Evolutionary conservation across 1,284 basidiomycete genomes (phyloP), one percentile per base, ranked within the genome.

Genomic region (Cystobasidiaceae sp.): DNA sequence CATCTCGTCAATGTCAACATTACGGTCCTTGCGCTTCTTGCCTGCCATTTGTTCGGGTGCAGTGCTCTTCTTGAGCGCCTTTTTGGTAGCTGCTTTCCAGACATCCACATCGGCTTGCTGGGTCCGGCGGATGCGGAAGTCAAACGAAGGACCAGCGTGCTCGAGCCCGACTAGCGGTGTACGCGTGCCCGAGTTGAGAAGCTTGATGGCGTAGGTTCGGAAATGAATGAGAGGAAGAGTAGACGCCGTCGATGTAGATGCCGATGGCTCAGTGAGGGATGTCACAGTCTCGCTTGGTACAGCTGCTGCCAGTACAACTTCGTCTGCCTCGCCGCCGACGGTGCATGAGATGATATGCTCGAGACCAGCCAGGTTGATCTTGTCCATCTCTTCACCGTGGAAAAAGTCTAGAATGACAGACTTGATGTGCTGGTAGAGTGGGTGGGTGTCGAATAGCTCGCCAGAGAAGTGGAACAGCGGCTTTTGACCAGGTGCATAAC

Each of bases 1-100:
- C 94, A 97, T 97, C 77, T 92, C 91, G 80, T 98, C 94, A 69
- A 93, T 90, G 80, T 96, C 92, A 77, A 93, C 77, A 67, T 79
- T 80, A 73, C 79, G 79, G 77, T 97, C 97, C 84, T 91, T 93
- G 78, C 84, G 84, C 83, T 90, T 93, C 82, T 90, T 90, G n/a
- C 90, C 75, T 0, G 91, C 91, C 75, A 83, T 86, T 3, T 50
- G 52, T 79, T 90, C 90, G 50, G 91, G 79, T 49, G 91, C 88
- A 70, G 82, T 82, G 80, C 91, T 90, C 78, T 87, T 87, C 69
- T 96, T 74, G 81, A 93, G 97, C 49, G 90, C 89, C 68, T 87
- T 81, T 76, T 82, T 88, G 80, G 92, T 82, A 11, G 93, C 90
- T 68, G 82, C 82, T 76, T 88, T 89, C 79, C 88, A 81, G 75